Percentiles rank a stretch among this genome's conserved stretches.
These are phyloP conservation scores for Cubamyces lactineus DNA, from an alignment of 768 basidiomycete genomes.

Conservation along the genomic window DNA sequence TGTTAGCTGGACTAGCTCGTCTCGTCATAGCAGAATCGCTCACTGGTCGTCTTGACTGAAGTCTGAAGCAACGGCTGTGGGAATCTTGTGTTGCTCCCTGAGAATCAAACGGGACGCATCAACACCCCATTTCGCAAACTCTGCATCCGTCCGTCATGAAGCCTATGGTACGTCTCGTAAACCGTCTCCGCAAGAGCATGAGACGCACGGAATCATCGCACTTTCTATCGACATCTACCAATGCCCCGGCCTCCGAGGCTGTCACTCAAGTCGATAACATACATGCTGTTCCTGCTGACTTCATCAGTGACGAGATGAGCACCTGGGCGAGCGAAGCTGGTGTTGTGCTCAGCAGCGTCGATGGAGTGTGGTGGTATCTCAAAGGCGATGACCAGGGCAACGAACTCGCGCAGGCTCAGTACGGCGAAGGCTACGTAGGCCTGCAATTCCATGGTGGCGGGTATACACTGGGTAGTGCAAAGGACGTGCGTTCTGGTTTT, in stretches of 20 bases:
- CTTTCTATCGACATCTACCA: too few species aligned
- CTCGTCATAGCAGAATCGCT: too few species aligned
- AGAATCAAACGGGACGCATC: too few species aligned
- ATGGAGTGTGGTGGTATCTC: conserved; percentile 16
- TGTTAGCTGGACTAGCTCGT: too few species aligned
- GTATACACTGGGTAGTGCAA: conserved; percentile 17
- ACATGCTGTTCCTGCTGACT: not conserved
- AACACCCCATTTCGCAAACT: not conserved
- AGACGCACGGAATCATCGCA: too few species aligned
- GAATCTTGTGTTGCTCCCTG: too few species aligned
- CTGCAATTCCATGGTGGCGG: conserved; percentile 23
- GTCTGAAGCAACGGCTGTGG: too few species aligned
- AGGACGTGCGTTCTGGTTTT: conserved; percentile 14
- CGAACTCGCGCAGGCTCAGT: not conserved
- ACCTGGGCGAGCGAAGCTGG: conserved; percentile 3
- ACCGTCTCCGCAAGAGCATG: not conserved
- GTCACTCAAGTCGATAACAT: not conserved
- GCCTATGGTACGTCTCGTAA: not conserved
- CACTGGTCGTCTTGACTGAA: too few species aligned
- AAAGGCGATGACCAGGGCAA: not conserved
- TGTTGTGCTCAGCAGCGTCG: not conserved
- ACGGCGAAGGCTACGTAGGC: not conserved
- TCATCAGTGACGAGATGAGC: conserved; percentile 8
- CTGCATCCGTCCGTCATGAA: not conserved
- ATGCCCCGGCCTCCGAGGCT: not conserved